Percentiles rank a stretch among this genome's conserved stretches.
phyloP scores from a whole-genome alignment of 805 yeast genomes.

The Kodamaea neixiangensis region DNA sequence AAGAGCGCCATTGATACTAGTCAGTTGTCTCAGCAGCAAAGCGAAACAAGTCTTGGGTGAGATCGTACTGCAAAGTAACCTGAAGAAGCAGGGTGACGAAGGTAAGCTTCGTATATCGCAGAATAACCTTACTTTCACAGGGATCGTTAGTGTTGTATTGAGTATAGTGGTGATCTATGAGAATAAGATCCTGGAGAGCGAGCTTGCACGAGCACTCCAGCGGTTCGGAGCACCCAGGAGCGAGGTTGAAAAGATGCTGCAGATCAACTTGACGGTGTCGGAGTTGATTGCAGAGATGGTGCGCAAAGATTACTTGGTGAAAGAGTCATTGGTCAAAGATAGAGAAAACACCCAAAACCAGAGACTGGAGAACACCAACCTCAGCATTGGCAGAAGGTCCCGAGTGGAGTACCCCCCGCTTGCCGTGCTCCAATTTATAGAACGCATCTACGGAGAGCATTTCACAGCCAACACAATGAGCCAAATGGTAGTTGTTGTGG shows the following conservation, averaged over 20 bases:
- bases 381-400: constrained; percentile 34
- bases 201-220: constrained; percentile 22
- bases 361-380: constrained; percentile 75
- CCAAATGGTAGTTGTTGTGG: constrained; percentile 25
- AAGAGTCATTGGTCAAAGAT: constrained; percentile 14
- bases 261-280: constrained; percentile 16
- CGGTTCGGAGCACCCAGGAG: constrained; percentile 20
- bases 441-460: constrained; percentile 24
- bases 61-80: constrained; percentile 22
- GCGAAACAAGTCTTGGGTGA: constrained; percentile 27
- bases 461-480: constrained; percentile 22
- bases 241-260: constrained; percentile 7
- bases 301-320: constrained; percentile 31
- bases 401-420: constrained; percentile 34
- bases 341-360: constrained; percentile 62
- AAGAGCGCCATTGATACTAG: constrained; percentile 21
- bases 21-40: constrained; percentile 20
- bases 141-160: constrained; percentile 31
- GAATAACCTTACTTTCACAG: constrained; percentile 18
- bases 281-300: constrained; percentile 29
- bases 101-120: constrained; percentile 12
- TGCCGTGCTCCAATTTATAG: constrained; percentile 27
- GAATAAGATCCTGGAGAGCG: constrained; percentile 31
- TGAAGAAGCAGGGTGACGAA: constrained; percentile 14
- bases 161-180: constrained; percentile 32